These are phyloP conservation scores for Tuctoria greenei DNA, from an alignment of 176 grass and related monocot genomes.

Conservation along the genomic window DNA sequence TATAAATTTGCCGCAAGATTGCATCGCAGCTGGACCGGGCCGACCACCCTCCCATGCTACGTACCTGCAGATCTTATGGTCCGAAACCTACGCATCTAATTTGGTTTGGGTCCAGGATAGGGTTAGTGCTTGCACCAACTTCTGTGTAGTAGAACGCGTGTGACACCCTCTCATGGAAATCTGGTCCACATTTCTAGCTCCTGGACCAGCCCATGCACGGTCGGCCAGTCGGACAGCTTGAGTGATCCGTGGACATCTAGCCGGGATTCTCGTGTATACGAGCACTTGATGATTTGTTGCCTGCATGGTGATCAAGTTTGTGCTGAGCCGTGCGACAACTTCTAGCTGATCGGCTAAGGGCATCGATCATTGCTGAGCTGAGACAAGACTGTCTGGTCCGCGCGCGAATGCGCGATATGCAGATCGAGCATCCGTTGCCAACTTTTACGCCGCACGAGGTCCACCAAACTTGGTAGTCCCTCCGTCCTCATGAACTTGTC, in stretches of 20 bases:
- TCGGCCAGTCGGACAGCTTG: neutral
- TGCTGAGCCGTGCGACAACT: neutral
- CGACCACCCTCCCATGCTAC: conserved; percentile 10
- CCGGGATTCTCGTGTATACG: neutral
- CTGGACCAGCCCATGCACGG: conserved; percentile 28
- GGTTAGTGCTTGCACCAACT: conserved; percentile 28
- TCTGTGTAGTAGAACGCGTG: conserved; percentile 10
- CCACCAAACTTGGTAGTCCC: conserved; percentile 30
- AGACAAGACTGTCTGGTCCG: neutral
- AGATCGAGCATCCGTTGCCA: neutral
- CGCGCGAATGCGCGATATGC: no score
- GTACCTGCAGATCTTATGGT: conserved; percentile 32
- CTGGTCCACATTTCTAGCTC: conserved; percentile 1
- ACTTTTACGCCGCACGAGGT: neutral
- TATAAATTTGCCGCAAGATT: neutral
- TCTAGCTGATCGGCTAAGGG: neutral
- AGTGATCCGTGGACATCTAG: conserved; percentile 22
- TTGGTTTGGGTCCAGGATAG: conserved; percentile 36
- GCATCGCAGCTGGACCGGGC: conserved; percentile 12
- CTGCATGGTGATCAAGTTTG: neutral
- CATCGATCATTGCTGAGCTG: neutral
- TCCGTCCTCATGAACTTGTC: no score
- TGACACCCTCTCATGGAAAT: neutral
- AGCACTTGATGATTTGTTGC: neutral
- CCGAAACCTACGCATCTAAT: conserved; percentile 23